Conservation (phyloP, 352 stramenopile genomes). For the Globisporangium barbulae region DNA sequence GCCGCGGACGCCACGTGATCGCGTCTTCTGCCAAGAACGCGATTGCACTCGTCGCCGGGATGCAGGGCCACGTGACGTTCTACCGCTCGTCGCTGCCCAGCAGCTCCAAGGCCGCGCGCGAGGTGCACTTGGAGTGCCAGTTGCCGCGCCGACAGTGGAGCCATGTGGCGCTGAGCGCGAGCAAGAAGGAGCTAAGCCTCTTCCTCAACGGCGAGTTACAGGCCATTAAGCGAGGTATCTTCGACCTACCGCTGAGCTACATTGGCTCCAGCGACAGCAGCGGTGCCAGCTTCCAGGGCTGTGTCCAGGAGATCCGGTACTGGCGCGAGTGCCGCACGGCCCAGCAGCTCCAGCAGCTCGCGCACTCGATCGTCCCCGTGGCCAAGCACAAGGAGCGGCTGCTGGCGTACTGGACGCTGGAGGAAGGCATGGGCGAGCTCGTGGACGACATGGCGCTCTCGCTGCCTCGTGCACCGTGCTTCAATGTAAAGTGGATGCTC, state of each 20-base stretch:
- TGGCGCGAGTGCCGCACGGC: slow-evolving; percentile 43
- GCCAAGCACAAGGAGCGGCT: slow-evolving; percentile 30
- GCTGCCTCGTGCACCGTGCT: slow-evolving; percentile 42
- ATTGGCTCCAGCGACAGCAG: slow-evolving; percentile 30
- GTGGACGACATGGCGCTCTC: slow-evolving; percentile 69
- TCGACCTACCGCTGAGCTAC: slow-evolving; percentile 47
- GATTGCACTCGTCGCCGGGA: slow-evolving; percentile 38
- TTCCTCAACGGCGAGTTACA: slow-evolving; percentile 45
- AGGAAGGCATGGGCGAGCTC: slow-evolving; percentile 65
- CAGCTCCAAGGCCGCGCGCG: slow-evolving; percentile 23
- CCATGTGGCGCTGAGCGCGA: slow-evolving; percentile 55
- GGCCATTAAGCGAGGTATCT: slow-evolving; percentile 40
- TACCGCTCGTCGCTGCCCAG: slow-evolving; percentile 22
- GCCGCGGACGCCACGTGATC: slow-evolving; percentile 54
- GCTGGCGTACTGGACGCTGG: slow-evolving; percentile 70
- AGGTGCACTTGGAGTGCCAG: slow-evolving; percentile 45
- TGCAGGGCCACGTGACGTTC: slow-evolving; percentile 37
- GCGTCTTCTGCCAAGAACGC: slow-evolving; percentile 51
- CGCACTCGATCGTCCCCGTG: slow-evolving; percentile 39
- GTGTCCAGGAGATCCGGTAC: slow-evolving; percentile 63
- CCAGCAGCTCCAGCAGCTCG: slow-evolving; percentile 34
- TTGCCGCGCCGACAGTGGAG: slow-evolving; percentile 52
- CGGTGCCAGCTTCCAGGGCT: slow-evolving; percentile 54
- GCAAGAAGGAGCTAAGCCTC: slow-evolving; percentile 43
- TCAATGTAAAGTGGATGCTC: slow-evolving; percentile 42